Conservation (phyloP, 441 rosid genomes). For the Mallotus repandus region DNA sequence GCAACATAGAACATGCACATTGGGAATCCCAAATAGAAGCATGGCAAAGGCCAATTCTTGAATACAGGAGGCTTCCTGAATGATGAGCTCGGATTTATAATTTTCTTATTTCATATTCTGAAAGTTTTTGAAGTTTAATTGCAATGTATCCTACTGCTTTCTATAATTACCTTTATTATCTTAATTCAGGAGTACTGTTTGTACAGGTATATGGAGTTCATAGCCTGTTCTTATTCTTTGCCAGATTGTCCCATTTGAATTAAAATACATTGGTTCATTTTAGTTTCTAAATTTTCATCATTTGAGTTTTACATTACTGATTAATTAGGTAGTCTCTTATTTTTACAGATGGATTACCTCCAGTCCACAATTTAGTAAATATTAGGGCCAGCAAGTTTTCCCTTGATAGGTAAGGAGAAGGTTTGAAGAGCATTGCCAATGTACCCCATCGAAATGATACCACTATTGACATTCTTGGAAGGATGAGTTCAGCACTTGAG, state of each 20-base stretch:
- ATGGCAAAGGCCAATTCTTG: slow-evolving; percentile 88
- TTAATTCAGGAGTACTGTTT: slow-evolving; percentile 80
- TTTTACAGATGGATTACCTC: slow-evolving; percentile 73
- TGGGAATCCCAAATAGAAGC: slow-evolving; percentile 88
- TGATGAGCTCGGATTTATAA: slow-evolving; percentile 46
- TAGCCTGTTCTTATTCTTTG: background rate
- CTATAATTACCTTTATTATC: slow-evolving; percentile 91
- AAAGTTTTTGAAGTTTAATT: slow-evolving; percentile 16
- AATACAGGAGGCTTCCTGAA: slow-evolving; percentile 83
- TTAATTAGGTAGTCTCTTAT: background rate
- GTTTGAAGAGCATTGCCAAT: slow-evolving; percentile 30
- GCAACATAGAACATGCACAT: slow-evolving; percentile 48
- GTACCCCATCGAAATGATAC: slow-evolving; percentile 26
- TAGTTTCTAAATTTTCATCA: background rate
- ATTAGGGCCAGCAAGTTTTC: slow-evolving; percentile 65
- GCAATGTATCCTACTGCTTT: slow-evolving; percentile 81
- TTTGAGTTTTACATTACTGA: background rate
- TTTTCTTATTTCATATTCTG: slow-evolving; percentile 14
- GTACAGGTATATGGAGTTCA: slow-evolving; percentile 62
- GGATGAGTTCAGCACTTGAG: no score
- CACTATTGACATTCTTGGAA: no score
- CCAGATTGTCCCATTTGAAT: background rate
- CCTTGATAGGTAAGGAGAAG: slow-evolving; percentile 53
- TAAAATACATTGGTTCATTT: background rate
- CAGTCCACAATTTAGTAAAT: slow-evolving; percentile 59